Percentiles rank a stretch among this genome's conserved stretches.
These are phyloP conservation scores for Laguncularia racemosa DNA, from an alignment of 345 rosid species.

Conservation along the genomic window DNA sequence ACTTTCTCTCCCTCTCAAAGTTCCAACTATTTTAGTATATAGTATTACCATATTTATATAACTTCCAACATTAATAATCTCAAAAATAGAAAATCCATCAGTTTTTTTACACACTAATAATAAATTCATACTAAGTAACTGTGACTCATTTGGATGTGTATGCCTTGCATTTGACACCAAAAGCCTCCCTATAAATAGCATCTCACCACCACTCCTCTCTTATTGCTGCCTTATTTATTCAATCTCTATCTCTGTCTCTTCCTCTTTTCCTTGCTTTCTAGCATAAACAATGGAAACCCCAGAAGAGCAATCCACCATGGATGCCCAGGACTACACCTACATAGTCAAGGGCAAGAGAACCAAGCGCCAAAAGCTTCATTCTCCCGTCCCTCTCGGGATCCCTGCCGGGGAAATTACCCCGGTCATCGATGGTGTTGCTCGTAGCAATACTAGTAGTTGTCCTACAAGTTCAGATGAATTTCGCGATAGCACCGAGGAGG, in stretches of 20 bases:
- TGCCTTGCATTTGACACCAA: too few relatives aligned
- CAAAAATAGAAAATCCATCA: too few relatives aligned
- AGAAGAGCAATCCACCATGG: conserved; percentile 2
- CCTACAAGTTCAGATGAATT: conserved; percentile 22
- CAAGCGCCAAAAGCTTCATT: conserved; percentile 59
- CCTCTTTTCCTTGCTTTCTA: conserved; percentile 1
- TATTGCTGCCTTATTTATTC: conserved; percentile 8
- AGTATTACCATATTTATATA: too few relatives aligned
- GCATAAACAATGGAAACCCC: conserved; percentile 1
- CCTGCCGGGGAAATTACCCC: conserved; percentile 14
- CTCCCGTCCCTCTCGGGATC: conserved; percentile 44
- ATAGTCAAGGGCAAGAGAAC: conserved; percentile 76
- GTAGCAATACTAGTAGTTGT: background rate
- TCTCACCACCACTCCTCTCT: conserved; percentile 1
- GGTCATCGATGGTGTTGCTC: conserved; percentile 7
- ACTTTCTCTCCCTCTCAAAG: background rate
- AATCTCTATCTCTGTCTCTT: conserved; percentile 19
- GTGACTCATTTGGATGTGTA: too few relatives aligned
- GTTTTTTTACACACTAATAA: too few relatives aligned
- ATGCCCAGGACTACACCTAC: conserved; percentile 1
- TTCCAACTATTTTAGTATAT: too few relatives aligned
- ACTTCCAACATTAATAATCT: too few relatives aligned
- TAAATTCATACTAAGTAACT: too few relatives aligned
- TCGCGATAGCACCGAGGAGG: conserved; percentile 48
- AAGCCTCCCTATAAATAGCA: background rate